A percentile compares a stretch with the other conserved stretches of the same genome.
phyloP scores from a whole-genome alignment of 768 basidiomycete species.

The Termitomyces bulborhizus region DNA sequence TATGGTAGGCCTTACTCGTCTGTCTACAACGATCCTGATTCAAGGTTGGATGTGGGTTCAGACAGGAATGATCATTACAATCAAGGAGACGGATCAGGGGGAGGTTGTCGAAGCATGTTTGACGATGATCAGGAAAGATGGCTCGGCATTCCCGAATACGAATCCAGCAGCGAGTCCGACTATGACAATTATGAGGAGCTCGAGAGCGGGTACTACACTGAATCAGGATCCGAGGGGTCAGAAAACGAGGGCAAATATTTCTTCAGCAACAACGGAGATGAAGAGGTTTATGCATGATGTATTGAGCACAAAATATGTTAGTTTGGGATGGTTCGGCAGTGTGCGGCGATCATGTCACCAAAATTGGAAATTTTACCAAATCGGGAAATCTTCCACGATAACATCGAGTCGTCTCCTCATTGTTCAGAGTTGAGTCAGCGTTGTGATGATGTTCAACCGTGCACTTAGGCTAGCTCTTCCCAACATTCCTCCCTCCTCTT shows the following conservation, averaged over 20 bases:
- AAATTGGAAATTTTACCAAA: neutral
- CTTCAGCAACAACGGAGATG: neutral
- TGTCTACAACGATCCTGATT: neutral
- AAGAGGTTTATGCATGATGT: neutral
- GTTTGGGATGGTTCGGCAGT: neutral
- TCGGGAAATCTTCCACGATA: slow-evolving; percentile 1
- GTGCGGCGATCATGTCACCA: neutral
- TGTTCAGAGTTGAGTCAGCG: slow-evolving; percentile 11
- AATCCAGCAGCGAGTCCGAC: neutral
- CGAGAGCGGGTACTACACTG: slow-evolving; percentile 1
- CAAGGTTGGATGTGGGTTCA: neutral
- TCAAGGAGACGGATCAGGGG: neutral
- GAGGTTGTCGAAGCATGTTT: neutral
- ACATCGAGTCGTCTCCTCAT: neutral
- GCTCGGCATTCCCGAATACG: neutral
- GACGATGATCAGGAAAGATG: neutral
- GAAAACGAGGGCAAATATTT: neutral
- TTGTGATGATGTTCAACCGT: slow-evolving; percentile 12
- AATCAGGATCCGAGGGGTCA: neutral
- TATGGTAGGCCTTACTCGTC: neutral
- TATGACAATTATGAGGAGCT: neutral
- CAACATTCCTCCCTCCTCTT: neutral
- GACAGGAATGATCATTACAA: neutral
- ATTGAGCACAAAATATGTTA: neutral
- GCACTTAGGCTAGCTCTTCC: slow-evolving; percentile 6